Base-by-base conservation (phyloP, 345 rosid species). In the Arabidopsis thaliana region DNA sequence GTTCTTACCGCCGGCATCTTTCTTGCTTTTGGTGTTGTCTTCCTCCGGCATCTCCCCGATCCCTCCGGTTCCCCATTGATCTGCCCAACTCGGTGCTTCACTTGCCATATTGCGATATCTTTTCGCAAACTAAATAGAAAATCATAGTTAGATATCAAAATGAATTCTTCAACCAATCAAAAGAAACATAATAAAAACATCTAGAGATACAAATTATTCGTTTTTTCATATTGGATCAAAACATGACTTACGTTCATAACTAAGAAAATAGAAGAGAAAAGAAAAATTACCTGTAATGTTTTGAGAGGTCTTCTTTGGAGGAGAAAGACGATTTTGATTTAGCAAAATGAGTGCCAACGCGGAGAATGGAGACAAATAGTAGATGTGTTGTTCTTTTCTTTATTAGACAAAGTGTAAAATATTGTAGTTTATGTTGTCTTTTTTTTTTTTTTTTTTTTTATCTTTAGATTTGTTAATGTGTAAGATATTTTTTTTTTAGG, bases 21-120 rank as follows among this genome's bases (percentile, higher is more conserved):
- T 60, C 11, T 60, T 60, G 49, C 33, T 60, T 12, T 69, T 73
- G 9, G 63, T 75, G 36, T 84, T 85, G 0, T 82, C 88, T 10
- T 84, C 86, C 16, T 64, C 82, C 20, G 78, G 80, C 79, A 85
- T 84, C n/a, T 84, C 84, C 5, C 69, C 83, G 30, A 82, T 52
- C 7, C 97, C 97, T 66, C 97, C 97, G 2, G 87, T 84, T 30
- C 97, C 98, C 98, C 95, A 88, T 75, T 94, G 96, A 79, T 90
- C 96, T 5, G 96, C 95, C 97, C 95, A 93, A 84, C 93, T 91
- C 10, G 91, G 91, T 45, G 92, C 91, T 48, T 87, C 94, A 53
- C 82, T 83, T 9, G 83, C 84, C 98, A 93, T 89, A 4, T 30
- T 34, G 1, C 1, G 2, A 33, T 71, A 34, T 10, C 32, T 74